Conservation (phyloP, 345 rosid genomes). For the Fremontodendron californicum region DNA sequence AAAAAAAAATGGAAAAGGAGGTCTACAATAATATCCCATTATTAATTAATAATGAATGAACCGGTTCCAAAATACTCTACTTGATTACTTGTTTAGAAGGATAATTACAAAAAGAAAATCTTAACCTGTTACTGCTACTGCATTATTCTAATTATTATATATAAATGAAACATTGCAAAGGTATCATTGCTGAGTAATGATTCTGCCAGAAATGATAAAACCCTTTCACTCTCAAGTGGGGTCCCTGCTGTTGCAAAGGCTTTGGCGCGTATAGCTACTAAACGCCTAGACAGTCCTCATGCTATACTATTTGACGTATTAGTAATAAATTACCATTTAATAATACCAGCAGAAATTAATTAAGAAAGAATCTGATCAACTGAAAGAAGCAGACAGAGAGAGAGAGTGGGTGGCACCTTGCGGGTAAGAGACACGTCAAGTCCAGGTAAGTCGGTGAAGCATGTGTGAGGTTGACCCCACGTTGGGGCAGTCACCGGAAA, state of each 20-base stretch:
- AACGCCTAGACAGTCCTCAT: too few species aligned
- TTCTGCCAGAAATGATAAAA: background rate
- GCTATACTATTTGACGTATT: background rate
- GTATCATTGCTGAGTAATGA: background rate
- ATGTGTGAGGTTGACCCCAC: constrained; percentile 63
- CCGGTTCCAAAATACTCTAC: too few species aligned
- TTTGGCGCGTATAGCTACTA: background rate
- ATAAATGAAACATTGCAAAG: background rate
- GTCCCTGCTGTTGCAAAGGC: background rate
- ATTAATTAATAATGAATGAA: background rate
- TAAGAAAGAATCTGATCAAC: background rate
- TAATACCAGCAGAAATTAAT: background rate
- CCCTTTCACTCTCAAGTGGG: background rate
- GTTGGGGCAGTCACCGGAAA: constrained; percentile 70
- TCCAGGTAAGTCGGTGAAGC: constrained; percentile 72
- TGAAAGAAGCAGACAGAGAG: background rate
- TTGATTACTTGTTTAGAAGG: background rate
- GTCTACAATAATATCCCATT: background rate
- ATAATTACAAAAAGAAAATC: background rate
- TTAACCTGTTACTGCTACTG: background rate
- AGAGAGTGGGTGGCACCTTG: constrained; percentile 46
- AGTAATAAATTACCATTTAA: background rate
- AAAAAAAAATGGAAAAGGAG: background rate
- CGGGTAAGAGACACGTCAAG: constrained; percentile 83
- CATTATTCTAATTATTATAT: background rate